These are phyloP conservation scores for Scedosporium minutisporum DNA, from an alignment of 2,329 filamentous ascomycete genomes.

Conservation along the genomic window DNA sequence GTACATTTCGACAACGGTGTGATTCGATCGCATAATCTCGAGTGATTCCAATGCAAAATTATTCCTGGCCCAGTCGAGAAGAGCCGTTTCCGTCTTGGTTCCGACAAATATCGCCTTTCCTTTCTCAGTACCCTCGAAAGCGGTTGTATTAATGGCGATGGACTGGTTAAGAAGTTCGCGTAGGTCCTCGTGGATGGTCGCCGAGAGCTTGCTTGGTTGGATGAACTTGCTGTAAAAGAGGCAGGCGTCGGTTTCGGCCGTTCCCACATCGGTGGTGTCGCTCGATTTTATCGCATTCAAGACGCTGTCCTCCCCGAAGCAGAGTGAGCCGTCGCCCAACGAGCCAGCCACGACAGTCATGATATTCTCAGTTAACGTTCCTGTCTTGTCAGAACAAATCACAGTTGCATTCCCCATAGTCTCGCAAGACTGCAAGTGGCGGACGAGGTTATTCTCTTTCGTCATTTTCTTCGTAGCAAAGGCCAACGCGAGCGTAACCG, in stretches of 20 bases:
- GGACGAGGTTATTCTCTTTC: conserved; percentile 52
- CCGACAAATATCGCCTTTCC: conserved; percentile 34
- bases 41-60: conserved; percentile 35
- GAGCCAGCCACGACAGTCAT: conserved; percentile 50
- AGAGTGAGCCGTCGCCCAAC: conserved; percentile 12
- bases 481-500: conserved; percentile 50
- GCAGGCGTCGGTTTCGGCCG: not conserved
- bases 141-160: conserved; percentile 40
- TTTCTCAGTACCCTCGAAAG: conserved; percentile 37
- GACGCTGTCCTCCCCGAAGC: conserved; percentile 31
- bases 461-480: conserved; percentile 55
- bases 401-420: conserved; percentile 57
- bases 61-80: conserved; percentile 39
- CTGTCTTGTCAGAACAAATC: conserved; percentile 57
- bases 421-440: conserved; percentile 48
- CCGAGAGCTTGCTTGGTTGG: not conserved
- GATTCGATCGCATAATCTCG: conserved; percentile 35
- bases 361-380: conserved; percentile 53
- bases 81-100: conserved; percentile 45
- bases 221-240: not conserved
- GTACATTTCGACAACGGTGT: conserved; percentile 36
- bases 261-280: not conserved
- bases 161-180: conserved; percentile 27
- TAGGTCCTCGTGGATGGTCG: conserved; percentile 14
- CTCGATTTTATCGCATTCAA: conserved; percentile 23